Base-by-base conservation (phyloP, 257 asterid species). In the Buddleja alternifolia region DNA sequence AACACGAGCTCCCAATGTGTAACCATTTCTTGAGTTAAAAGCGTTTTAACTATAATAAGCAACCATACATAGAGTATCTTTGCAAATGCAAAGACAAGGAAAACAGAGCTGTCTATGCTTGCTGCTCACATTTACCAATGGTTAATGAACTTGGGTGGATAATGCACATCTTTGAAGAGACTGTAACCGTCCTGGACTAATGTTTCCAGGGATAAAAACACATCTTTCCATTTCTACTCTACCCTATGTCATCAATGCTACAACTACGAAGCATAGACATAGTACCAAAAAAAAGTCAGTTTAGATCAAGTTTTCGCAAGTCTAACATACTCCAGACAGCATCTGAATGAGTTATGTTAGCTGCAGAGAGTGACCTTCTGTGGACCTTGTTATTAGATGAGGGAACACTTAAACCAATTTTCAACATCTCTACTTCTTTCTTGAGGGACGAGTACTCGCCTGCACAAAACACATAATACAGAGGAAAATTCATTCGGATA, bases 381-480 rank as follows among this genome's bases (percentile, higher is more conserved):
- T 68, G 75, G 72, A 63, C 64, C 73, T 85, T 81, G 65, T 63
- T 69, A 16, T 51, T 72, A n/a, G 34, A 46, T 16, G 67, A 29
- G 25, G 75, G 36, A 62, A 62, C 48, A 6, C 77, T 77, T 20
- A 86, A 52, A 20, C 70, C 19, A 25, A 32, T 23, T 79, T 73
- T 83, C 76, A 86, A 71, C 80, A 81, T 82, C 75, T 80, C 90
- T 21, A 74, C 61, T 66, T 91, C 92, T 70, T 74, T 82, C 53
- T 69, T 85, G 34, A 91, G 83, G 46, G 83, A 83, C 61, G 71
- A 66, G 72, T 79, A 77, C 71, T 89, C 88, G 2, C 89, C 97
- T 91, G 87, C 85, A 75, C 21, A 37, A 61, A n/a, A 23, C 19
- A 52, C 3, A 54, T 5, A 36, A 47, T 44, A 12, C 8, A 4